Conservation (phyloP, 495 filamentous ascomycete species). For the Evansstolkia leycettana region DNA sequence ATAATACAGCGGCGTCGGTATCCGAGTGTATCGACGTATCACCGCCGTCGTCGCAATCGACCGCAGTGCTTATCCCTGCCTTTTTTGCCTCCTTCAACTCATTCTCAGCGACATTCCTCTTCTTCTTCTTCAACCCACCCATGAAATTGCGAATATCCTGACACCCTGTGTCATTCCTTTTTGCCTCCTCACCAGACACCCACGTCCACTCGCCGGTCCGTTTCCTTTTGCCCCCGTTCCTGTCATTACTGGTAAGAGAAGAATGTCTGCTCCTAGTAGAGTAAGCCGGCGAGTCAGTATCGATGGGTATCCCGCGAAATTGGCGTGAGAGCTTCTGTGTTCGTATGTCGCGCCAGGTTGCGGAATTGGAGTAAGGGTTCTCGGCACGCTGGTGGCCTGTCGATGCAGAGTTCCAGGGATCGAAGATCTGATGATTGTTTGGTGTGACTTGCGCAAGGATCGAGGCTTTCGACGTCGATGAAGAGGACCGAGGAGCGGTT, state of each 20-base stretch:
- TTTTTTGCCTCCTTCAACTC: constrained; percentile 21
- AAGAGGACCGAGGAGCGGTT: background rate
- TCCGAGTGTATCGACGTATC: too few relatives aligned
- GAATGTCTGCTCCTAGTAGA: background rate
- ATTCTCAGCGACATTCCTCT: constrained; percentile 28
- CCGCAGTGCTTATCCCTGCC: background rate
- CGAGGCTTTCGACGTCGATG: background rate
- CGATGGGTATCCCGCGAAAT: constrained; percentile 32
- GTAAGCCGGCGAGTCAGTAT: background rate
- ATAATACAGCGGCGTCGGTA: too few relatives aligned
- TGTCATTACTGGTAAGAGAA: background rate
- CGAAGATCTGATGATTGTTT: constrained; percentile 44
- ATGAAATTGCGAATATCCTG: constrained; percentile 45
- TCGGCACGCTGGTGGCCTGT: constrained; percentile 75
- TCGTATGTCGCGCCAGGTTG: constrained; percentile 59
- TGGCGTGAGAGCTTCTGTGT: constrained; percentile 54
- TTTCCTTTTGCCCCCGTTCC: background rate
- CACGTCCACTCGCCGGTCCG: constrained; percentile 6
- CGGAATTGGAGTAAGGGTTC: constrained; percentile 39
- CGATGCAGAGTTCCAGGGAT: constrained; percentile 70
- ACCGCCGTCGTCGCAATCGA: too few relatives aligned
- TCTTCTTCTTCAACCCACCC: constrained; percentile 40
- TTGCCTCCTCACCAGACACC: constrained; percentile 4
- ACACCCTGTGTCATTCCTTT: constrained; percentile 22
- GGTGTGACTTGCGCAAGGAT: background rate